phyloP scores from a whole-genome alignment of 768 basidiomycete genomes.

The Rhizopogon salebrosus region DNA sequence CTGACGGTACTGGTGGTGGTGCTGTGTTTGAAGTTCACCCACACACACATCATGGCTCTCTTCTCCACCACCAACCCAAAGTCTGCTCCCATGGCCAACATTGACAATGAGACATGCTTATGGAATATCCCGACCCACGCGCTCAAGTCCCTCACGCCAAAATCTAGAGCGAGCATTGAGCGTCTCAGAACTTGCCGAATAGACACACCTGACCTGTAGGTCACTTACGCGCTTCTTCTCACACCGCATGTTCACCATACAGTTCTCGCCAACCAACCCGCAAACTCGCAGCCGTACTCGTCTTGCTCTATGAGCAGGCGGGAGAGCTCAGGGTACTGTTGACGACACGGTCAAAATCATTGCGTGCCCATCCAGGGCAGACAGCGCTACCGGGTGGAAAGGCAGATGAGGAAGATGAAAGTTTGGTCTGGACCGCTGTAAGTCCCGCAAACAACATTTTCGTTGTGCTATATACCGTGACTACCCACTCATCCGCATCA shows the following conservation, averaged over 20 bases:
- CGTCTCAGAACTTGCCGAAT: constrained; percentile 30
- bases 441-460: too few species aligned
- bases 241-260: background rate
- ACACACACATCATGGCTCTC: background rate
- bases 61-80: background rate
- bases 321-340: constrained; percentile 70
- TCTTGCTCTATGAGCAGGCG: constrained; percentile 70
- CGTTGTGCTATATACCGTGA: too few species aligned
- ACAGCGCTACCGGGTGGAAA: constrained; percentile 84
- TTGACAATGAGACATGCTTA: background rate
- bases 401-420: constrained; percentile 58
- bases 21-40: background rate
- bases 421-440: constrained; percentile 72
- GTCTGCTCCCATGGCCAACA: background rate
- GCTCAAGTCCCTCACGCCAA: background rate
- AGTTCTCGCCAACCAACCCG: constrained; percentile 31
- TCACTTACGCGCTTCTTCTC: constrained; percentile 13
- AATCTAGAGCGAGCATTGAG: constrained; percentile 28
- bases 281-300: constrained; percentile 71
- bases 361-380: constrained; percentile 75
- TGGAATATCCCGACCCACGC: background rate
- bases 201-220: constrained; percentile 50
- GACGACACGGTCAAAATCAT: constrained; percentile 76
- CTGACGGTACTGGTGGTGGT: background rate
- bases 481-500: background rate